Evolutionary conservation across 495 filamentous ascomycete species (phyloP).

Genomic region (Aspergillus nanangensis): DNA sequence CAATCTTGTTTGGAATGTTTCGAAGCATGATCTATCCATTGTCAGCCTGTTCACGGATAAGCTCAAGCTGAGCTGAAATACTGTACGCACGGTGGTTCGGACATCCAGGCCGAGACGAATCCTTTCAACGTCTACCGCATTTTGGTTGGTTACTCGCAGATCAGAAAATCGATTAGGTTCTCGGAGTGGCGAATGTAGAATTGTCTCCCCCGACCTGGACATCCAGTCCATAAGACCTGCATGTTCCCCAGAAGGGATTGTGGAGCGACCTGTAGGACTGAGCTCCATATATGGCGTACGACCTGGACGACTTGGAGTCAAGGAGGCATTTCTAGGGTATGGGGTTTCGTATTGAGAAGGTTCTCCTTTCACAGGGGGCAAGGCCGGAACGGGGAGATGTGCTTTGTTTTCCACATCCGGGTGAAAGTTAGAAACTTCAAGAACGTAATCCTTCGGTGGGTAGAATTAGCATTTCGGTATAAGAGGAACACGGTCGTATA

Average conservation of each 20-base stretch:
- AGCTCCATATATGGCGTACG: slow-evolving; percentile 28
- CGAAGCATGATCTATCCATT: slow-evolving; percentile 79
- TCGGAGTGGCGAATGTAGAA: slow-evolving; percentile 18
- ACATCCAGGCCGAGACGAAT: slow-evolving; percentile 66
- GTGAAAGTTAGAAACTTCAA: slow-evolving; percentile 22
- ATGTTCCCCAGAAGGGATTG: slow-evolving; percentile 25
- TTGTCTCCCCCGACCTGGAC: slow-evolving; percentile 19
- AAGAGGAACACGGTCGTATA: no score
- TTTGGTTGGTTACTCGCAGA: slow-evolving; percentile 46
- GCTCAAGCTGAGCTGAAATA: slow-evolving; percentile 16
- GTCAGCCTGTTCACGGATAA: slow-evolving; percentile 12
- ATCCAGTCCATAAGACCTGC: slow-evolving; percentile 29
- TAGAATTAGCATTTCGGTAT: no score
- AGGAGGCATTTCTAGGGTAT: slow-evolving; percentile 9
- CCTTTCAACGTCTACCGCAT: slow-evolving; percentile 60
- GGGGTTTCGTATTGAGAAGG: slow-evolving; percentile 7
- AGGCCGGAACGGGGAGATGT: slow-evolving; percentile 7
- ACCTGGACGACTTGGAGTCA: slow-evolving; percentile 9
- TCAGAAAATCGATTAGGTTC: slow-evolving; percentile 20
- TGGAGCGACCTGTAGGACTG: slow-evolving; percentile 37
- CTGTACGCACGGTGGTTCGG: slow-evolving; percentile 70
- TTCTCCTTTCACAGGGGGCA: slow-evolving; percentile 10
- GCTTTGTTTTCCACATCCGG: slow-evolving; percentile 18
- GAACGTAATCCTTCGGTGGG: slow-evolving; percentile 19
- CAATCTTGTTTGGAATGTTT: slow-evolving; percentile 90